A percentile compares a stretch with the other conserved stretches of the same genome.
These are phyloP conservation scores for Phytophthora boehmeriae DNA, from an alignment of 352 stramenopile genomes.

Conservation along the genomic window DNA sequence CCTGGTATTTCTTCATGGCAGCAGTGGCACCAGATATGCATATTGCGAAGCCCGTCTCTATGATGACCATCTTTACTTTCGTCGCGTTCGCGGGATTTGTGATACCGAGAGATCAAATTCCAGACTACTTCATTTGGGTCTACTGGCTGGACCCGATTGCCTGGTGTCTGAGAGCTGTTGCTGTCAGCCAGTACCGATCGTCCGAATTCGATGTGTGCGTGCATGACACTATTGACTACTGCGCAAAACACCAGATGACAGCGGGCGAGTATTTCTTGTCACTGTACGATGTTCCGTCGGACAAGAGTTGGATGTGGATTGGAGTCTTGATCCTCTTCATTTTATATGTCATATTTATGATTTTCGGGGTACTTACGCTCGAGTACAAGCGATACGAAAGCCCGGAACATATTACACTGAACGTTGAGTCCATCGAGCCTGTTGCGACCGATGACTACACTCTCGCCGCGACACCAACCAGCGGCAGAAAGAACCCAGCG, in stretches of 20 bases:
- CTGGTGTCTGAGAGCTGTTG: conserved; percentile 57
- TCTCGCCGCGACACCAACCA: conserved; percentile 17
- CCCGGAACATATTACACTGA: conserved; percentile 18
- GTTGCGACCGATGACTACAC: conserved; percentile 11
- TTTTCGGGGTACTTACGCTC: conserved; percentile 37
- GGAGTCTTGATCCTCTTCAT: conserved; percentile 45
- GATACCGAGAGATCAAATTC: conserved; percentile 57
- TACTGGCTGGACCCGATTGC: conserved; percentile 79
- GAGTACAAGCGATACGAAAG: conserved; percentile 32
- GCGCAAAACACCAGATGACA: conserved; percentile 25
- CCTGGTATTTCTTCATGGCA: conserved; percentile 68
- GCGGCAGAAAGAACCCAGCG: conserved; percentile 8
- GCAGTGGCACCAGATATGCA: conserved; percentile 40
- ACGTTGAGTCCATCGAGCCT: not conserved
- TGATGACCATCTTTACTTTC: conserved; percentile 65
- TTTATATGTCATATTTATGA: conserved; percentile 43
- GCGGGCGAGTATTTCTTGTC: conserved; percentile 52
- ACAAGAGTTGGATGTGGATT: conserved; percentile 54
- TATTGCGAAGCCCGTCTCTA: conserved; percentile 62
- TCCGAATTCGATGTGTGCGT: conserved; percentile 39
- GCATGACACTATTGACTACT: conserved; percentile 55
- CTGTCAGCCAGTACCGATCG: conserved; percentile 60
- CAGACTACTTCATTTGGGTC: conserved; percentile 65
- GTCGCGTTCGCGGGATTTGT: conserved; percentile 70
- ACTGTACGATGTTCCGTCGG: conserved; percentile 52